These are phyloP conservation scores for Acacia confusa DNA, from an alignment of 306 rosid genomes.

Conservation along the genomic window DNA sequence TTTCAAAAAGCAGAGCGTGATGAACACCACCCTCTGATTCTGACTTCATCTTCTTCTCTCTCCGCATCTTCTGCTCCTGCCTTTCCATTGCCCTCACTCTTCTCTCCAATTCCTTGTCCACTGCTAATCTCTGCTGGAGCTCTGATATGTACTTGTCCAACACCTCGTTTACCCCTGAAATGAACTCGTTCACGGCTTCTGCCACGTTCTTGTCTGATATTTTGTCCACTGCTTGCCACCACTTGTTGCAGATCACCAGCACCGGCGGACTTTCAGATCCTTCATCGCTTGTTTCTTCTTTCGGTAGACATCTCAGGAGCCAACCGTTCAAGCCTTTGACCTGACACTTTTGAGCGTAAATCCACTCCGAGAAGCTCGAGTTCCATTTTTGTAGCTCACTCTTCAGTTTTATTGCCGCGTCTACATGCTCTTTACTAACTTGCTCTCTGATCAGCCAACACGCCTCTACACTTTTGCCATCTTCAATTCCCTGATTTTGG, in stretches of 20 bases:
- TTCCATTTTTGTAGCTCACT: conserved; percentile 66
- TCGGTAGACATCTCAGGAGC: conserved; percentile 64
- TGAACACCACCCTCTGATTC: neutral
- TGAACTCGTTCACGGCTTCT: conserved; percentile 57
- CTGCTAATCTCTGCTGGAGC: conserved; percentile 42
- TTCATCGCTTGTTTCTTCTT: conserved; percentile 41
- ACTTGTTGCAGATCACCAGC: conserved; percentile 60
- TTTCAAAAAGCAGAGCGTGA: conserved; percentile 24
- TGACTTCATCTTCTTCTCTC: conserved; percentile 38
- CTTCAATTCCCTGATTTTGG: conserved; percentile 51
- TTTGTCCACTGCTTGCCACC: conserved; percentile 66
- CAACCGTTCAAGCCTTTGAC: conserved; percentile 74
- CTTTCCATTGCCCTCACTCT: conserved; percentile 45
- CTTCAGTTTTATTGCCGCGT: conserved; percentile 63
- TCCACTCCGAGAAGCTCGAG: conserved; percentile 64
- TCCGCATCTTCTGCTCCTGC: conserved; percentile 58
- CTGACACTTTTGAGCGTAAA: conserved; percentile 57
- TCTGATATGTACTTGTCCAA: conserved; percentile 51
- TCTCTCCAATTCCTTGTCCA: conserved; percentile 62
- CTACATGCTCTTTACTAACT: conserved; percentile 40
- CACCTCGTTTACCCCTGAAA: conserved; percentile 38
- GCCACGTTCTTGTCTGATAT: conserved; percentile 59
- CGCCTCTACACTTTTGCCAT: conserved; percentile 44
- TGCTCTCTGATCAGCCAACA: conserved; percentile 39
- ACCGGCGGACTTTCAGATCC: conserved; percentile 40